phyloP scores from a whole-genome alignment of 2,329 filamentous ascomycete species.

The Catunica adiposa region DNA sequence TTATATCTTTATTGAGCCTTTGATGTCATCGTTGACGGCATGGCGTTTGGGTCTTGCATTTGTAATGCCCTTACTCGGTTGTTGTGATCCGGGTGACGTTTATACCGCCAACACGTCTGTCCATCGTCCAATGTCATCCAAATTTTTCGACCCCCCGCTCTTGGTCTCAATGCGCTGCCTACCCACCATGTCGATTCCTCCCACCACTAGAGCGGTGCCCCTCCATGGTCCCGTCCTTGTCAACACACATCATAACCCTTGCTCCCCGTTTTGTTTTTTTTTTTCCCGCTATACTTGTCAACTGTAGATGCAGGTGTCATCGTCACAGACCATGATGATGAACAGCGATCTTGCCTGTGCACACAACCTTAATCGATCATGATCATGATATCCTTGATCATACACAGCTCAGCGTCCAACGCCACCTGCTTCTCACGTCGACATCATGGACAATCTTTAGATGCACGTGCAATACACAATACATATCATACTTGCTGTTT shows the following conservation, averaged over 20 bases:
- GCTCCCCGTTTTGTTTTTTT: slow-evolving; percentile 6
- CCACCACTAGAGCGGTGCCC: slow-evolving; percentile 10
- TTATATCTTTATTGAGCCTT: too few relatives aligned
- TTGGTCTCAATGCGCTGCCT: slow-evolving; percentile 11
- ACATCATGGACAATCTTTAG: too few relatives aligned
- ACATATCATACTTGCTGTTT: too few relatives aligned
- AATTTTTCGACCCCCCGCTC: slow-evolving; percentile 14
- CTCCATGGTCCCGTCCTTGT: slow-evolving; percentile 6
- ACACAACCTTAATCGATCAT: not conserved
- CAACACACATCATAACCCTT: slow-evolving; percentile 7
- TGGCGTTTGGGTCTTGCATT: too few relatives aligned
- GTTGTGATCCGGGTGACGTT: not conserved
- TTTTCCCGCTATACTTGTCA: not conserved
- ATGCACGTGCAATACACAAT: too few relatives aligned
- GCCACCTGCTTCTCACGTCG: too few relatives aligned
- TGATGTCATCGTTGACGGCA: too few relatives aligned
- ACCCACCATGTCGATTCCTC: slow-evolving; percentile 13
- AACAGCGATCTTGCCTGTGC: not conserved
- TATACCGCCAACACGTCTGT: not conserved
- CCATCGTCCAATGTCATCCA: slow-evolving; percentile 1
- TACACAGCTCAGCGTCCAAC: too few relatives aligned
- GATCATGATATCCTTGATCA: not conserved
- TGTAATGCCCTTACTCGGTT: too few relatives aligned
- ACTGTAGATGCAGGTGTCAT: not conserved
- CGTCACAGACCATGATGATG: not conserved